Evolutionary conservation across 2,329 filamentous ascomycete genomes (phyloP).

Genomic region (Amesomyces nigricolor): DNA sequence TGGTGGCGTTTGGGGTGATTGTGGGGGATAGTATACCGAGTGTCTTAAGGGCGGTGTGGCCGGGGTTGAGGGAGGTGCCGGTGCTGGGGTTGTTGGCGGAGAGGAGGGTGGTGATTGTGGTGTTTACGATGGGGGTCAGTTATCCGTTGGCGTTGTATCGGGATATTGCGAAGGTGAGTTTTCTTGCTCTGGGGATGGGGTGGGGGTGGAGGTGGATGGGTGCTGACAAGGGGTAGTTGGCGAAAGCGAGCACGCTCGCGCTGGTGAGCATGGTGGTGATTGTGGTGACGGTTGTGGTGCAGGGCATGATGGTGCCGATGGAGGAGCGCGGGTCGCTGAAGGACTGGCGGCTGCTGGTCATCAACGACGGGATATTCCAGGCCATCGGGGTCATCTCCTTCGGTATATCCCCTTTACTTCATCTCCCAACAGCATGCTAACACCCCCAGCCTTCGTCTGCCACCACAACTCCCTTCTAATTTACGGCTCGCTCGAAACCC

Average conservation of each 20-base stretch:
- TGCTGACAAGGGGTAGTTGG: slow-evolving; percentile 54
- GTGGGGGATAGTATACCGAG: slow-evolving; percentile 94
- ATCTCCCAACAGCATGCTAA: not conserved
- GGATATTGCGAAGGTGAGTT: slow-evolving; percentile 85
- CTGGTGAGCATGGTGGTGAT: slow-evolving; percentile 91
- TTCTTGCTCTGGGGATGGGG: not conserved
- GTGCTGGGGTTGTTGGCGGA: slow-evolving; percentile 80
- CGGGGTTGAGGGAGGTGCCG: slow-evolving; percentile 62
- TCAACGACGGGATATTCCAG: slow-evolving; percentile 87
- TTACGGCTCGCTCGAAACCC: slow-evolving; percentile 89
- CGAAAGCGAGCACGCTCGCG: slow-evolving; percentile 90
- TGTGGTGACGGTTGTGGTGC: slow-evolving; percentile 77
- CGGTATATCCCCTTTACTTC: slow-evolving; percentile 45
- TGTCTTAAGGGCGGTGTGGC: slow-evolving; percentile 78
- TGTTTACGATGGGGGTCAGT: slow-evolving; percentile 80
- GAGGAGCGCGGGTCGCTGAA: slow-evolving; percentile 65
- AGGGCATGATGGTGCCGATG: slow-evolving; percentile 68
- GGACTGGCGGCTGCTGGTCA: slow-evolving; percentile 61
- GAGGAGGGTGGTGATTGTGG: slow-evolving; percentile 75
- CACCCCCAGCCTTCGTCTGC: slow-evolving; percentile 54
- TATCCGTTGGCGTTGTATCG: slow-evolving; percentile 90
- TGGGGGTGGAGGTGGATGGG: too few species aligned
- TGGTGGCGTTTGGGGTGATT: slow-evolving; percentile 97
- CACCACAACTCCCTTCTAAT: slow-evolving; percentile 97
- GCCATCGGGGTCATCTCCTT: slow-evolving; percentile 98